These are phyloP conservation scores for Syzygium malaccense DNA, from an alignment of 441 rosid genomes.

Conservation along the genomic window DNA sequence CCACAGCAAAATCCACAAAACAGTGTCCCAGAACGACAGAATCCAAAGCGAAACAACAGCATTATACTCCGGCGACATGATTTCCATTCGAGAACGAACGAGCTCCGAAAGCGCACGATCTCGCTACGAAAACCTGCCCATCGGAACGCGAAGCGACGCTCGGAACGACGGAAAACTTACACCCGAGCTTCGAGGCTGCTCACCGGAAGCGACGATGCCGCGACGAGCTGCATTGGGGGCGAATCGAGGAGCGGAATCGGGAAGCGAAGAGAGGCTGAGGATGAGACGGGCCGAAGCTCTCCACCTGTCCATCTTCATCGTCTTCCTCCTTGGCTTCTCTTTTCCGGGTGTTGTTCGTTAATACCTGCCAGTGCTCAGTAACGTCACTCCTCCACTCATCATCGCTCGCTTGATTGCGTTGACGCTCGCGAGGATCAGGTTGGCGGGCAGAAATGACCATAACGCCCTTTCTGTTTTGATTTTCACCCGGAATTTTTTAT, in stretches of 20 bases:
- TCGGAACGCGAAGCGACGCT: background rate
- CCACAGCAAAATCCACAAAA: background rate
- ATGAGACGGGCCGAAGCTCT: background rate
- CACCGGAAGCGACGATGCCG: background rate
- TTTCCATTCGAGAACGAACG: background rate
- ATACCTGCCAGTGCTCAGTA: no score
- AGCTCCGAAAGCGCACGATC: background rate
- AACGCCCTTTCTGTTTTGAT: background rate
- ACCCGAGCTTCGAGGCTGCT: background rate
- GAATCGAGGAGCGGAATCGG: background rate
- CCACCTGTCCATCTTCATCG: slow-evolving; percentile 9
- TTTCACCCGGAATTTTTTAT: background rate
- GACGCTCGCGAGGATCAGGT: background rate
- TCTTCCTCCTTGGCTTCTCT: background rate
- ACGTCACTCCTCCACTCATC: no score
- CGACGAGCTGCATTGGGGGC: background rate
- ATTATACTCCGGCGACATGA: background rate
- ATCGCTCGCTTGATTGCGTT: no score
- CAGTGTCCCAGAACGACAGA: background rate
- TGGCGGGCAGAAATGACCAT: background rate
- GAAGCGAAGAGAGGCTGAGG: background rate
- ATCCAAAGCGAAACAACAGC: background rate
- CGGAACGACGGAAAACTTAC: no score
- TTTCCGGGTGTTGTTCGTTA: no score
- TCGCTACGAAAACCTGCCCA: background rate